These are phyloP conservation scores for Centrapalus pauciflorus DNA, from an alignment of 129 eudicot genomes.

Conservation along the genomic window DNA sequence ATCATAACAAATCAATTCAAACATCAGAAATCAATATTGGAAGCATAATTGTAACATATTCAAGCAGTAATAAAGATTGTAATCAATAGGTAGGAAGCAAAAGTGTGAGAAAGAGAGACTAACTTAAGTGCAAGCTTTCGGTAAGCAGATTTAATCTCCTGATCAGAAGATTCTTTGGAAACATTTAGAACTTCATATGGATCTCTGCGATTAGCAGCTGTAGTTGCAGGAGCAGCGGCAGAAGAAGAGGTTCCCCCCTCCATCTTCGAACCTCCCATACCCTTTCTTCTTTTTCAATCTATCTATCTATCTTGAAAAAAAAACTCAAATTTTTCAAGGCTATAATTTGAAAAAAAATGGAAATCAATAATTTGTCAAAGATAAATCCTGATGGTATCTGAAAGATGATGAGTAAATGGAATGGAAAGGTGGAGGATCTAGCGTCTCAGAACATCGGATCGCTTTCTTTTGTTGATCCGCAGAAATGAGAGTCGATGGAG, in stretches of 20 bases:
- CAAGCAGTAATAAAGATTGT: not conserved
- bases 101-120: slow-evolving; percentile 1
- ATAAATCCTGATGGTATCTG: slow-evolving; percentile 7
- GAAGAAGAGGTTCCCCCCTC: slow-evolving; percentile 43
- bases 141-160: slow-evolving; percentile 87
- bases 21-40: not conserved
- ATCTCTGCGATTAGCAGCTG: slow-evolving; percentile 61
- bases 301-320: not conserved
- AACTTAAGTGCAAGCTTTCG: slow-evolving; percentile 98
- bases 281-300: slow-evolving; percentile 19
- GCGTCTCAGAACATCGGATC: slow-evolving; percentile 22
- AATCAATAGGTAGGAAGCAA: not conserved
- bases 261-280: slow-evolving; percentile 48
- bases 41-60: not conserved
- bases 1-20: not conserved
- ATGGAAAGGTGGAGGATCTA: not conserved
- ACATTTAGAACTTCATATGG: slow-evolving; percentile 83
- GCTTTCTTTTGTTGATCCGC: not conserved
- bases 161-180: slow-evolving; percentile 70
- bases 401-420: slow-evolving; percentile 10
- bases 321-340: not conserved
- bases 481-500: not conserved
- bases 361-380: not conserved
- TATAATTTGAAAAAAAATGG: not conserved
- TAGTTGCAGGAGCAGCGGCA: slow-evolving; percentile 17